phyloP scores from a whole-genome alignment of 2,329 filamentous ascomycete species.

The Paecilomyces sp. region DNA sequence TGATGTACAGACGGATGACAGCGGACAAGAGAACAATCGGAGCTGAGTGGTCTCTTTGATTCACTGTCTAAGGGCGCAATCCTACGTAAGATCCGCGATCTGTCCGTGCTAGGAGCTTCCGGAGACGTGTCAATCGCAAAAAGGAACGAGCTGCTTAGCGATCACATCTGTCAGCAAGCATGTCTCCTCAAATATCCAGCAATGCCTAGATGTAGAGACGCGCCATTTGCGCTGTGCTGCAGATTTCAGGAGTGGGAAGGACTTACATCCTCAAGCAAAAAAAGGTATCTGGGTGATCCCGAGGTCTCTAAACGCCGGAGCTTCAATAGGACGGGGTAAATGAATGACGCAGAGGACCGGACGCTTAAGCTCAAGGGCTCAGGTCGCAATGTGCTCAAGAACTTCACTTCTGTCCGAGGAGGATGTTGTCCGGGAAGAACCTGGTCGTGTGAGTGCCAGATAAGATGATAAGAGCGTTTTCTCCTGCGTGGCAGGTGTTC shows the following conservation, averaged over 20 bases:
- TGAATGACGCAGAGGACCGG: background rate
- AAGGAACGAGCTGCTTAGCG: background rate
- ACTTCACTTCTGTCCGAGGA: background rate
- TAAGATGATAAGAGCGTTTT: slow-evolving; percentile 5
- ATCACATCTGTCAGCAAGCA: background rate
- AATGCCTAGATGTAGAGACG: background rate
- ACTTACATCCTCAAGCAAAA: background rate
- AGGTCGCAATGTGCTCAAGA: background rate
- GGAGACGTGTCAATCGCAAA: background rate
- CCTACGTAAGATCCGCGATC: background rate
- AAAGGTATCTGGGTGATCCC: background rate
- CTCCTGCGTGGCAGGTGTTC: background rate
- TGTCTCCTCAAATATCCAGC: background rate
- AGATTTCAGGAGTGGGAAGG: background rate
- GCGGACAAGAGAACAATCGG: background rate
- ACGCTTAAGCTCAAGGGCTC: background rate
- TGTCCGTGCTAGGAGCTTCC: background rate
- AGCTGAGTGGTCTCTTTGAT: background rate
- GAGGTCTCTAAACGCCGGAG: background rate
- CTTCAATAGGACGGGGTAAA: background rate
- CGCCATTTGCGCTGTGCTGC: background rate
- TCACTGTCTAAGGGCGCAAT: background rate
- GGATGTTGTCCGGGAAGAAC: background rate
- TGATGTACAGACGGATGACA: background rate
- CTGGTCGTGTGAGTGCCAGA: background rate